Conservation (phyloP, 116 monocot genomes). For the Iris pallida region DNA sequence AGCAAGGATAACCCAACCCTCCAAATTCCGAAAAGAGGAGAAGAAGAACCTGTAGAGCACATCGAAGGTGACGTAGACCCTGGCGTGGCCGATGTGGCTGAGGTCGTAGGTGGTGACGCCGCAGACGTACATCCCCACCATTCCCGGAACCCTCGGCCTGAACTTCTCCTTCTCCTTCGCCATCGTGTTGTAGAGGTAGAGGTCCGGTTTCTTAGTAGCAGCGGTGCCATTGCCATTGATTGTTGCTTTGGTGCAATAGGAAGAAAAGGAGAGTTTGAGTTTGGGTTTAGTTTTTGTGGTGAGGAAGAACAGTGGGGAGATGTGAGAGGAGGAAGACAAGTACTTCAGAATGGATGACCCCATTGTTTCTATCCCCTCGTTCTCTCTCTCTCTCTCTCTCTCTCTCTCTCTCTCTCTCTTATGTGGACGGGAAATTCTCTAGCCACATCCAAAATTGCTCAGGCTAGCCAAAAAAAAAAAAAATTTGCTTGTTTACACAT, state of each 20-base stretch:
- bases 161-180: slow-evolving; percentile 65
- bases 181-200: slow-evolving; percentile 80
- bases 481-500: too few relatives aligned
- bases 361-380: too few relatives aligned
- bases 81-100: slow-evolving; percentile 94
- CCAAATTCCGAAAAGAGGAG: neutral
- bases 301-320: neutral
- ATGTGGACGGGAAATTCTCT: too few relatives aligned
- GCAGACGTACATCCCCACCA: slow-evolving; percentile 97
- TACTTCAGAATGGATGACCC: neutral
- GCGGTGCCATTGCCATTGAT: neutral
- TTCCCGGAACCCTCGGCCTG: slow-evolving; percentile 47
- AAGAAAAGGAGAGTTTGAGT: neutral
- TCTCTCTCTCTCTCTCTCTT: too few relatives aligned
- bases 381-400: too few relatives aligned
- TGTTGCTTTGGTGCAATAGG: neutral
- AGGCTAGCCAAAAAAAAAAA: too few relatives aligned
- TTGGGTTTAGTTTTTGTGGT: neutral
- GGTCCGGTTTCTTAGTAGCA: slow-evolving; percentile 3
- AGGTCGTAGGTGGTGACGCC: slow-evolving; percentile 88
- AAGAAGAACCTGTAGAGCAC: slow-evolving; percentile 62
- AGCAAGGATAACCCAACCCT: neutral
- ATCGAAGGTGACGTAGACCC: slow-evolving; percentile 88
- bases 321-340: slow-evolving; percentile 5
- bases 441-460: too few relatives aligned